A percentile compares a stretch with the other conserved stretches of the same genome.
These are phyloP conservation scores for Pythium phragmiticola DNA, from an alignment of 352 stramenopile species.

Conservation along the genomic window DNA sequence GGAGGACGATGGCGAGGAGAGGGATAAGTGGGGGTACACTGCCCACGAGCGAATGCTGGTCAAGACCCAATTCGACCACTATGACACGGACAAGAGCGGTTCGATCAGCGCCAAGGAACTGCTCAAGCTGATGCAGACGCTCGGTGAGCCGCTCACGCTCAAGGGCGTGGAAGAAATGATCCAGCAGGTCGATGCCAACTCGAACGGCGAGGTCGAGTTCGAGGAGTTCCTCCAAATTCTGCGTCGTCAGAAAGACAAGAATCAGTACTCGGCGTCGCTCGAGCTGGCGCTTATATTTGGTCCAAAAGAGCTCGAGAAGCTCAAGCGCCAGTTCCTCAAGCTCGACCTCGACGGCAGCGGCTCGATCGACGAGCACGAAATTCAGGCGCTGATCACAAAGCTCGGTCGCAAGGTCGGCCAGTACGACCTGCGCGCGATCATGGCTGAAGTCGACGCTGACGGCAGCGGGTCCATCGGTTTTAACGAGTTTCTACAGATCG, in stretches of 20 bases:
- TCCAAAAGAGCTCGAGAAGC: slow-evolving; percentile 58
- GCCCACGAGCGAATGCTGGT: slow-evolving; percentile 39
- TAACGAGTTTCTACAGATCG: slow-evolving; percentile 71
- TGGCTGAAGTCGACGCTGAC: slow-evolving; percentile 65
- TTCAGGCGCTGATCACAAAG: slow-evolving; percentile 59
- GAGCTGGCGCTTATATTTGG: slow-evolving; percentile 65
- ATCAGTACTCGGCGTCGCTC: slow-evolving; percentile 63
- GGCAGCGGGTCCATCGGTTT: slow-evolving; percentile 68
- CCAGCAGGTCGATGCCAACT: slow-evolving; percentile 48
- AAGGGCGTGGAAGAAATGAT: slow-evolving; percentile 60
- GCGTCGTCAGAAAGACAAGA: slow-evolving; percentile 53
- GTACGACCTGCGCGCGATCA: slow-evolving; percentile 55
- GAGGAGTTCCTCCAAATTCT: slow-evolving; percentile 67
- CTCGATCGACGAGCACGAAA: slow-evolving; percentile 64
- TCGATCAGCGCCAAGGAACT: slow-evolving; percentile 65
- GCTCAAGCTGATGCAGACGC: slow-evolving; percentile 47
- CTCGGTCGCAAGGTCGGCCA: slow-evolving; percentile 43
- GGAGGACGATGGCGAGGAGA: slow-evolving; percentile 19
- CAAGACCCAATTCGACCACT: slow-evolving; percentile 57
- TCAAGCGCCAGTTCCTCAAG: slow-evolving; percentile 67
- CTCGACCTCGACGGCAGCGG: slow-evolving; percentile 68
- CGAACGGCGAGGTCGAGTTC: slow-evolving; percentile 69
- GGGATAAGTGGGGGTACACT: slow-evolving; percentile 38
- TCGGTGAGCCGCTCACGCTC: slow-evolving; percentile 64
- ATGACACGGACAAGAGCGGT: slow-evolving; percentile 57